A percentile compares a stretch with the other conserved stretches of the same genome.
These are phyloP conservation scores for Colletotrichum sojae DNA, from an alignment of 2,329 filamentous ascomycete genomes.

Conservation along the genomic window DNA sequence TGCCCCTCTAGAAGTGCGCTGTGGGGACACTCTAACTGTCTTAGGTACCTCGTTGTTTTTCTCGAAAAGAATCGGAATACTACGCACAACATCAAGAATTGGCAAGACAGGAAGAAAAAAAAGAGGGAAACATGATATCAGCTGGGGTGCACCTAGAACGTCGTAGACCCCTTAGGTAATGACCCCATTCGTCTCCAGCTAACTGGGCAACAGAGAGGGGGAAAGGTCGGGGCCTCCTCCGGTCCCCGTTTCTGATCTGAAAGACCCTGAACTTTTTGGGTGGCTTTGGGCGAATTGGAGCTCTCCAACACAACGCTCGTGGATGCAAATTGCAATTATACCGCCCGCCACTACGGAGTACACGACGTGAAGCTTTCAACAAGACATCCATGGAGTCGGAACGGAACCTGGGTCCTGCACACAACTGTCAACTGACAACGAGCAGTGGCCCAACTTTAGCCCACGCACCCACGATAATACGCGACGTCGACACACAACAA, in stretches of 20 bases:
- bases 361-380: too few species aligned
- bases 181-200: constrained; percentile 17
- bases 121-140: not conserved
- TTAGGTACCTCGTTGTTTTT: not conserved
- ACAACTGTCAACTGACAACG: too few species aligned
- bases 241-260: constrained; percentile 2
- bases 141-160: constrained; percentile 20
- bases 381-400: too few species aligned
- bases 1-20: constrained; percentile 11
- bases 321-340: too few species aligned
- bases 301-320: not conserved
- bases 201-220: constrained; percentile 19
- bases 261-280: constrained; percentile 30
- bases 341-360: too few species aligned
- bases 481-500: not conserved
- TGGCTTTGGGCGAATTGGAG: constrained; percentile 15
- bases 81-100: not conserved
- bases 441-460: too few species aligned
- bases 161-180: constrained; percentile 28
- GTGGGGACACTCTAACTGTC: not conserved
- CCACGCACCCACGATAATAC: not conserved
- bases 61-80: not conserved
- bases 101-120: not conserved
- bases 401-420: too few species aligned
- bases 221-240: not conserved